A percentile compares a stretch with the other conserved stretches of the same genome.
These are phyloP conservation scores for Tephrocybe rancida DNA, from an alignment of 768 basidiomycete species.

Conservation along the genomic window DNA sequence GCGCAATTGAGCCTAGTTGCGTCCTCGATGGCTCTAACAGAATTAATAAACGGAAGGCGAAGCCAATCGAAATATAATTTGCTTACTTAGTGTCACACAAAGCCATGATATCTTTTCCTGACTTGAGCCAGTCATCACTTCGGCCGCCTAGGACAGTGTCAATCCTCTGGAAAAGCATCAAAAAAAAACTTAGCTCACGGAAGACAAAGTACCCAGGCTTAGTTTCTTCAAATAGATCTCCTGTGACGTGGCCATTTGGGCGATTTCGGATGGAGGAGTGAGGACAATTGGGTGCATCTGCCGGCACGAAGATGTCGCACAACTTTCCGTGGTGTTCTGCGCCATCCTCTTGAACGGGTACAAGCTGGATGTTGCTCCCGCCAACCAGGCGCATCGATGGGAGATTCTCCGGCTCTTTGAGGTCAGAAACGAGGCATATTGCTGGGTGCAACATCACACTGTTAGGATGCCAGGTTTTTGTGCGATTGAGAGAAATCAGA, in stretches of 20 bases:
- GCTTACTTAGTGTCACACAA: conserved; percentile 10
- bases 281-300: conserved; percentile 10
- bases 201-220: conserved; percentile 6
- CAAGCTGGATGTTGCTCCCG: background rate
- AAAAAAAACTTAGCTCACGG: background rate
- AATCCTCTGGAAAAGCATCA: background rate
- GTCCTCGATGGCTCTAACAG: conserved; percentile 7
- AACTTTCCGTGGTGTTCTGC: background rate
- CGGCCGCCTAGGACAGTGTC: conserved; percentile 1
- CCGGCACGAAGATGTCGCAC: conserved; percentile 11
- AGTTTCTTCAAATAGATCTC: conserved; percentile 13
- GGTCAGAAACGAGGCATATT: conserved; percentile 10
- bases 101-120: background rate
- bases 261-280: conserved; percentile 8
- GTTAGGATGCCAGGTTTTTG: background rate
- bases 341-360: background rate
- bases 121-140: conserved; percentile 13
- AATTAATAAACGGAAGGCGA: background rate
- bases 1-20: background rate
- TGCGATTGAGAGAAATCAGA: background rate
- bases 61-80: background rate
- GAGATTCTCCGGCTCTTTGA: conserved; percentile 1
- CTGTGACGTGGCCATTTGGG: conserved; percentile 9
- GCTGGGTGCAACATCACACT: background rate
- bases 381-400: conserved; percentile 4